Conservation (phyloP, 352 stramenopile genomes). For the Nothophytophthora sp. region DNA sequence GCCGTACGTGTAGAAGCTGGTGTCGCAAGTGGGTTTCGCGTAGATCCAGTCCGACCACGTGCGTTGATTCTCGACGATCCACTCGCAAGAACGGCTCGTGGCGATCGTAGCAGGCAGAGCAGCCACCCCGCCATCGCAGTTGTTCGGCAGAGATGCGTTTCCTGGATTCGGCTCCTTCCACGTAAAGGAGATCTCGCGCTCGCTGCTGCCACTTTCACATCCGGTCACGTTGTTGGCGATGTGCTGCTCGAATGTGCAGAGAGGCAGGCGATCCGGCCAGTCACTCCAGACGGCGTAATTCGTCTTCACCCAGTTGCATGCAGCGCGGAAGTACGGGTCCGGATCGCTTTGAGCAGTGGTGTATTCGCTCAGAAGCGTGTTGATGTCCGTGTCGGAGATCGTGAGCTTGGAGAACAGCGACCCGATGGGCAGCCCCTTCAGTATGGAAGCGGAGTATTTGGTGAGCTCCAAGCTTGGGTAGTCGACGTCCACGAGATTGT, state of each 20-base stretch:
- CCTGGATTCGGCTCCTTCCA: slow-evolving; percentile 43
- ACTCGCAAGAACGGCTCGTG: slow-evolving; percentile 51
- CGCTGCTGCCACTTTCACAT: slow-evolving; percentile 21
- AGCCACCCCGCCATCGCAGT: slow-evolving; percentile 40
- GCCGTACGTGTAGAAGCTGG: slow-evolving; percentile 42
- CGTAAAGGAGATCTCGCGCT: slow-evolving; percentile 29
- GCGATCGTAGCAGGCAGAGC: slow-evolving; percentile 20
- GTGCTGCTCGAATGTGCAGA: slow-evolving; percentile 35
- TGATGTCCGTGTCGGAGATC: slow-evolving; percentile 39
- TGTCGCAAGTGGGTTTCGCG: slow-evolving; percentile 34
- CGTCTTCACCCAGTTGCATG: slow-evolving; percentile 49
- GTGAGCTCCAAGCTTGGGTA: slow-evolving; percentile 34
- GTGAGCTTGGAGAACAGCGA: slow-evolving; percentile 36
- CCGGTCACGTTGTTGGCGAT: slow-evolving; percentile 25
- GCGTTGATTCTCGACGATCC: slow-evolving; percentile 24
- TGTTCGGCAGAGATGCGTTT: slow-evolving; percentile 32
- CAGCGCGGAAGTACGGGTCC: slow-evolving; percentile 35
- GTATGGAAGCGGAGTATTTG: slow-evolving; percentile 32
- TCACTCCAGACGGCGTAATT: slow-evolving; percentile 55
- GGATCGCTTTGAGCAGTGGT: slow-evolving; percentile 2
- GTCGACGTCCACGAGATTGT: slow-evolving; percentile 47
- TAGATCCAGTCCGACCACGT: slow-evolving; percentile 39
- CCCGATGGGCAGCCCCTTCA: slow-evolving; percentile 22
- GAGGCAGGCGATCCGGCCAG: slow-evolving; percentile 40
- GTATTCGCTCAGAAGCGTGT: slow-evolving; percentile 35